Conservation (phyloP, 306 rosid genomes). For the Fragaria nilgerrensis region DNA sequence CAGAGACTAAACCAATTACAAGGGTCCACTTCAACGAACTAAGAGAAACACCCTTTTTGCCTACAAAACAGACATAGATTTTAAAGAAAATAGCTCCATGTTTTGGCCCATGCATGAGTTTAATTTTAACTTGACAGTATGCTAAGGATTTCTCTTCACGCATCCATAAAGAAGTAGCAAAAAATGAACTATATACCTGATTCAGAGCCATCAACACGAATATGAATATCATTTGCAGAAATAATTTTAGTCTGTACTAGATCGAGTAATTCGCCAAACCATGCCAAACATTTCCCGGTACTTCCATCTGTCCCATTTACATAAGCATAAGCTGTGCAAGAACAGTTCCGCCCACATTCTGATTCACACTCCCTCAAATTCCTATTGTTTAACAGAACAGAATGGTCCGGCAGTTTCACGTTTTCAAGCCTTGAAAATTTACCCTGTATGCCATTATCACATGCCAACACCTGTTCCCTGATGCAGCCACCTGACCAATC, state of each 20-base stretch:
- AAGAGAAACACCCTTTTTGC: too few species aligned
- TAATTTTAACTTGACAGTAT: background rate
- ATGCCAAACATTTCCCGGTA: background rate
- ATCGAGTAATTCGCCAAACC: slow-evolving; percentile 6
- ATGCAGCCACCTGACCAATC: slow-evolving; percentile 40
- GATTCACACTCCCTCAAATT: slow-evolving; percentile 24
- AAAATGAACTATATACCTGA: background rate
- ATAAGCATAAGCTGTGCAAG: background rate
- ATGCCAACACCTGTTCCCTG: slow-evolving; percentile 32
- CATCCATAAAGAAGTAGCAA: background rate
- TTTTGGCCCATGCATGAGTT: background rate
- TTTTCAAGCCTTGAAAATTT: background rate
- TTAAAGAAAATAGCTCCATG: background rate
- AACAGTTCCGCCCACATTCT: background rate
- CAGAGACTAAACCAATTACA: background rate
- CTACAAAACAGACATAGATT: too few species aligned
- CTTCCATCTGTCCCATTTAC: background rate
- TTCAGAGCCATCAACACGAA: background rate
- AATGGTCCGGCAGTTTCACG: background rate
- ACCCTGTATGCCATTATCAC: slow-evolving; percentile 5
- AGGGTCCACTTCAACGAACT: too few species aligned
- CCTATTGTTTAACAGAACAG: background rate
- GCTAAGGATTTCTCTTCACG: background rate
- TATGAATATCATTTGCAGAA: background rate
- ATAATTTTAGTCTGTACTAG: background rate